A percentile compares a stretch with the other conserved stretches of the same genome.
These are phyloP conservation scores for Actinomortierella wolfii DNA, from an alignment of 371 early-diverging fungal species.

Conservation along the genomic window DNA sequence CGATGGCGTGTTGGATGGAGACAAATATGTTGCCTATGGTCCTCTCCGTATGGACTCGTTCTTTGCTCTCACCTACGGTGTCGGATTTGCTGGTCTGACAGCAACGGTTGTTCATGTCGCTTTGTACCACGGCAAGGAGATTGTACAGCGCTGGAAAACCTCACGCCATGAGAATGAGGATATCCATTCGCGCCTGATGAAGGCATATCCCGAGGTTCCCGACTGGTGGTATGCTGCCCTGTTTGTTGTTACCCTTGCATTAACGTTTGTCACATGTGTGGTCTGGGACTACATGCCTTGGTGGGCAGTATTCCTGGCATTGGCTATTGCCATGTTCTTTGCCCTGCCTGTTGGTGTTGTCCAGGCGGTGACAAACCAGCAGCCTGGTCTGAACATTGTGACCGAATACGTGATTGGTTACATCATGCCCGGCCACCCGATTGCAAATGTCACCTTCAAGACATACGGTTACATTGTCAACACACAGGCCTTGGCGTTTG, in stretches of 20 bases:
- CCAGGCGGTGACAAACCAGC: slow-evolving; percentile 56
- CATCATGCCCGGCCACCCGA: slow-evolving; percentile 59
- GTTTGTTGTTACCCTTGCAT: slow-evolving; percentile 45
- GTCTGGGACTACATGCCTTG: slow-evolving; percentile 52
- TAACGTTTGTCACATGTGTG: slow-evolving; percentile 51
- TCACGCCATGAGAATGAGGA: slow-evolving; percentile 65
- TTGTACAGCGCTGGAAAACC: slow-evolving; percentile 56
- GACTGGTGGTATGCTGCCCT: slow-evolving; percentile 57
- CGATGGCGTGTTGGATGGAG: slow-evolving; percentile 47
- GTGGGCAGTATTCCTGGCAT: slow-evolving; percentile 56
- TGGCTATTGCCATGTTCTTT: slow-evolving; percentile 55
- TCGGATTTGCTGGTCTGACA: slow-evolving; percentile 47
- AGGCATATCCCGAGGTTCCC: slow-evolving; percentile 68
- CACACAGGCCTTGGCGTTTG: slow-evolving; percentile 62
- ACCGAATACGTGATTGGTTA: slow-evolving; percentile 60
- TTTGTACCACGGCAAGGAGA: slow-evolving; percentile 68
- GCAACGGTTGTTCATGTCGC: slow-evolving; percentile 66
- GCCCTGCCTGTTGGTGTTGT: slow-evolving; percentile 66
- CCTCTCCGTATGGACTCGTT: slow-evolving; percentile 65
- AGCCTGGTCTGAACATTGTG: slow-evolving; percentile 57
- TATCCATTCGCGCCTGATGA: slow-evolving; percentile 74
- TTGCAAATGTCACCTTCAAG: slow-evolving; percentile 63
- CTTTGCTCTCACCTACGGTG: slow-evolving; percentile 51
- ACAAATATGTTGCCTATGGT: slow-evolving; percentile 51
- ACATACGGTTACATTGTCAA: slow-evolving; percentile 54